These are phyloP conservation scores for Coniferiporia sulphurascens DNA, from an alignment of 1,284 basidiomycete species.

Conservation along the genomic window DNA sequence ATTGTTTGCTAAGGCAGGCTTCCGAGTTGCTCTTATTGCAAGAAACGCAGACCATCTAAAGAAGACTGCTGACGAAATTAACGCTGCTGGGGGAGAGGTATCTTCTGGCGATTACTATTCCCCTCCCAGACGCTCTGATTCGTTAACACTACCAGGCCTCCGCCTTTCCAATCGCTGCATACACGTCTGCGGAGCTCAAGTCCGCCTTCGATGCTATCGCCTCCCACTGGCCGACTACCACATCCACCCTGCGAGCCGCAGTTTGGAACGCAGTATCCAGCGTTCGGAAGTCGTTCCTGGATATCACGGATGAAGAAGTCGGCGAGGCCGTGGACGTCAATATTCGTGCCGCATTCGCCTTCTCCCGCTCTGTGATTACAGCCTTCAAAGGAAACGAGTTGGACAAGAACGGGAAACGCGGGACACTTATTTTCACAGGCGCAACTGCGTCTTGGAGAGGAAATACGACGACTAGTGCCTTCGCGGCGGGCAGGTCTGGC, in stretches of 20 bases:
- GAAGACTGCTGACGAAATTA: slow-evolving; percentile 22
- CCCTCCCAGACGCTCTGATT: not conserved
- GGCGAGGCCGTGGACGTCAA: slow-evolving; percentile 22
- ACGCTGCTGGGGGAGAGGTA: slow-evolving; percentile 24
- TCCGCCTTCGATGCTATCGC: slow-evolving; percentile 24
- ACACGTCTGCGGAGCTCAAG: slow-evolving; percentile 22
- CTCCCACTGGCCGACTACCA: slow-evolving; percentile 23
- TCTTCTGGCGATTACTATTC: not conserved
- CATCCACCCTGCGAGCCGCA: slow-evolving; percentile 22
- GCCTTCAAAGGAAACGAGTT: slow-evolving; percentile 23
- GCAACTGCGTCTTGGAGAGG: slow-evolving; percentile 29
- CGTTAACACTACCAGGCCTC: slow-evolving; percentile 19
- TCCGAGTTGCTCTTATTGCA: slow-evolving; percentile 29
- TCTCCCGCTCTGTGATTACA: slow-evolving; percentile 26
- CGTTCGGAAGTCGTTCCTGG: slow-evolving; percentile 27
- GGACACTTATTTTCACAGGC: slow-evolving; percentile 30
- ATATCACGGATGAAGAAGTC: slow-evolving; percentile 24
- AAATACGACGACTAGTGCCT: slow-evolving; percentile 26
- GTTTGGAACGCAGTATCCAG: slow-evolving; percentile 26
- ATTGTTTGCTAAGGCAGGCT: slow-evolving; percentile 21
- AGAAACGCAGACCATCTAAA: slow-evolving; percentile 24
- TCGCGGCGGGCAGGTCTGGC: slow-evolving; percentile 31
- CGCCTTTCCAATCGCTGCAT: slow-evolving; percentile 24
- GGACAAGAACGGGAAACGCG: slow-evolving; percentile 24
- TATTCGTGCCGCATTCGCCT: slow-evolving; percentile 28